Base-by-base conservation (phyloP, 2,329 filamentous ascomycete genomes). In the Grosmannia huntii region DNA sequence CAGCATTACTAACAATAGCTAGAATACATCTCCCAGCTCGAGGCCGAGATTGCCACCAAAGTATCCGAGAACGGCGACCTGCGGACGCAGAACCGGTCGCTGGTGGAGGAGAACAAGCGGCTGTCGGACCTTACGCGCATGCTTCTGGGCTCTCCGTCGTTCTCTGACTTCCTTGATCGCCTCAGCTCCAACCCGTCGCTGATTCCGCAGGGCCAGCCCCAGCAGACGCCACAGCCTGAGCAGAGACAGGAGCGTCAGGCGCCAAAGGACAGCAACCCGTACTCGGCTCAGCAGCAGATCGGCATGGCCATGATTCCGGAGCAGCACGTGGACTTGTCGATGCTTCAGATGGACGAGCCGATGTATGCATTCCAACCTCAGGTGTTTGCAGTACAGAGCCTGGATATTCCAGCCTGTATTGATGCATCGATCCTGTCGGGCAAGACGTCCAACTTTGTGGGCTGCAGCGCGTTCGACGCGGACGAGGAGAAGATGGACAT, bases 11-110 rank as follows among this genome's bases (percentile, higher is more conserved):
- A 57, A 50, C 55, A 38, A 5, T 2, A 12, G 3, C 6, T 25
- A 97, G 94, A 97, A 80, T 97, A 97, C 76, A 97, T 99, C 68
- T 82, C 84, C 62, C 91, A 97, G 72, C 87, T 99, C 19, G 94
- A 99, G 76, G 79, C 82, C 62, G 92, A 97, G 71, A 87, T 96
- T 65, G 86, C 89, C 57, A 78, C 77, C 67, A 95, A 94, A 75
- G 84, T 86, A 48, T 87, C 85, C 63, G 92, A 97, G 76, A 86
- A 87, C 64, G 86, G 86, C 63, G 87, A 90, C 52, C 80, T 96
- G 38, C 86, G 88, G 62, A 74, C 80, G 41, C 85, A 95, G 72
- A 97, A 96, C 76, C 82, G 83, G 54, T 84, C 87, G 44, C 80
- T 99, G 21, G 75, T 83, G 64, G 89, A 95, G 53, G 90, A 96